Percentiles rank a stretch among this genome's conserved stretches.
Evolutionary conservation across 768 basidiomycete genomes (phyloP).

Genomic region (Xerocomus potaroensis): DNA sequence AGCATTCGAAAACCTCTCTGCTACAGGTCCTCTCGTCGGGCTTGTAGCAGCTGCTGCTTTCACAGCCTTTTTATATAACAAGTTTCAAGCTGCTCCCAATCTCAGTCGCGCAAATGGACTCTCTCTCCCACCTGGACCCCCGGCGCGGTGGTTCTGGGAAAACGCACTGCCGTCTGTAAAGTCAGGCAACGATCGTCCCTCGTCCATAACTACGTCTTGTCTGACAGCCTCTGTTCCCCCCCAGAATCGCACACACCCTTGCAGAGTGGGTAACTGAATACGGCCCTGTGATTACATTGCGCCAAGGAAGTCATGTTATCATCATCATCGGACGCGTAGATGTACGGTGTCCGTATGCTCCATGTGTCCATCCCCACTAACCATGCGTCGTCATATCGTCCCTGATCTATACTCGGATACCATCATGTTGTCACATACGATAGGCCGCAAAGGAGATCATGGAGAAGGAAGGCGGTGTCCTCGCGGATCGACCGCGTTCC

Average conservation of each 20-base stretch:
- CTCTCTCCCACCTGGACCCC: slow-evolving; percentile 25
- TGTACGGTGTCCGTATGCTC: slow-evolving; percentile 4
- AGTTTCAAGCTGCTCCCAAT: neutral
- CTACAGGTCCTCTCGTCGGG: neutral
- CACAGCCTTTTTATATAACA: neutral
- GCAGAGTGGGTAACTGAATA: slow-evolving; percentile 52
- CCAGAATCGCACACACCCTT: slow-evolving; percentile 28
- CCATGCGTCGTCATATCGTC: neutral
- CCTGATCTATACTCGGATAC: neutral
- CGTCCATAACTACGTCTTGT: neutral
- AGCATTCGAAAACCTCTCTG: neutral
- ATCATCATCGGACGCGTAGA: slow-evolving; percentile 20
- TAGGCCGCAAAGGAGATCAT: slow-evolving; percentile 54
- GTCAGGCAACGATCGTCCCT: slow-evolving; percentile 7
- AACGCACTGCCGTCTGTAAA: slow-evolving; percentile 15
- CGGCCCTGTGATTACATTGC: slow-evolving; percentile 52
- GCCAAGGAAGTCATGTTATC: slow-evolving; percentile 37
- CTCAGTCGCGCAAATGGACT: slow-evolving; percentile 5
- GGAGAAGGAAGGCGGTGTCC: slow-evolving; percentile 50
- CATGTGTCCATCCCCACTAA: neutral
- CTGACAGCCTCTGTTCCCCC: neutral
- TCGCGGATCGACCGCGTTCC: slow-evolving; percentile 46
- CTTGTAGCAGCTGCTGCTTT: neutral
- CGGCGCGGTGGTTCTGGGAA: slow-evolving; percentile 20
- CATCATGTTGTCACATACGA: slow-evolving; percentile 2